These are phyloP conservation scores for Rhizopus sp. DNA, from an alignment of 371 early-diverging fungal species.

Conservation along the genomic window DNA sequence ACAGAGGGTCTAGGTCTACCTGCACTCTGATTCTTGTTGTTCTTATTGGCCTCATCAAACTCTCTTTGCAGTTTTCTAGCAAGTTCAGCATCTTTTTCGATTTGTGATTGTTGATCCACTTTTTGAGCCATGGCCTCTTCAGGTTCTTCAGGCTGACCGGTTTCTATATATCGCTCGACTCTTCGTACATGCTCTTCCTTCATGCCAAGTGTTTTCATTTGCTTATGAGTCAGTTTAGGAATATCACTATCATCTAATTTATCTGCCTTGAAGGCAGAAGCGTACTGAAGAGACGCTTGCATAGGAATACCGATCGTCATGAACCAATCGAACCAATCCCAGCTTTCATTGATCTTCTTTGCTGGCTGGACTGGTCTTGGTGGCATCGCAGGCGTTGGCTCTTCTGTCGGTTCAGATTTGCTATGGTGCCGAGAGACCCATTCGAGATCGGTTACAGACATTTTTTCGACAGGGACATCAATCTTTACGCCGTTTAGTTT, in stretches of 20 bases:
- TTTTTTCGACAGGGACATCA: constrained; percentile 88
- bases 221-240: constrained; percentile 70
- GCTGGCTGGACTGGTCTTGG: constrained; percentile 24
- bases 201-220: constrained; percentile 76
- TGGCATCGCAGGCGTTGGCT: constrained; percentile 51
- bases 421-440: constrained; percentile 54
- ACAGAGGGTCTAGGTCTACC: constrained; percentile 40
- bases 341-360: constrained; percentile 61
- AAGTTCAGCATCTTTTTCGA: constrained; percentile 65
- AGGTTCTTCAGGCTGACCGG: constrained; percentile 39
- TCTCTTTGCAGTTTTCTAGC: constrained; percentile 75
- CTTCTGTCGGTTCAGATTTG: constrained; percentile 24
- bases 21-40: constrained; percentile 15
- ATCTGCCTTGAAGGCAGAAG: constrained; percentile 79
- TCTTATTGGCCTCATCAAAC: constrained; percentile 39
- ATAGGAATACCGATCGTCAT: constrained; percentile 73
- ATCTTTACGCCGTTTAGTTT: constrained; percentile 95
- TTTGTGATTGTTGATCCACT: constrained; percentile 22
- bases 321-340: constrained; percentile 92
- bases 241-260: constrained; percentile 80
- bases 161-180: constrained; percentile 65
- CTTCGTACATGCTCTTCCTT: constrained; percentile 84
- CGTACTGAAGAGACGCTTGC: constrained; percentile 75
- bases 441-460: constrained; percentile 74
- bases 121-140: constrained; percentile 38